Evolutionary conservation across 352 stramenopile species (phyloP), one percentile per base, ranked within the genome.

Genomic region (Globisporangium nunn): DNA sequence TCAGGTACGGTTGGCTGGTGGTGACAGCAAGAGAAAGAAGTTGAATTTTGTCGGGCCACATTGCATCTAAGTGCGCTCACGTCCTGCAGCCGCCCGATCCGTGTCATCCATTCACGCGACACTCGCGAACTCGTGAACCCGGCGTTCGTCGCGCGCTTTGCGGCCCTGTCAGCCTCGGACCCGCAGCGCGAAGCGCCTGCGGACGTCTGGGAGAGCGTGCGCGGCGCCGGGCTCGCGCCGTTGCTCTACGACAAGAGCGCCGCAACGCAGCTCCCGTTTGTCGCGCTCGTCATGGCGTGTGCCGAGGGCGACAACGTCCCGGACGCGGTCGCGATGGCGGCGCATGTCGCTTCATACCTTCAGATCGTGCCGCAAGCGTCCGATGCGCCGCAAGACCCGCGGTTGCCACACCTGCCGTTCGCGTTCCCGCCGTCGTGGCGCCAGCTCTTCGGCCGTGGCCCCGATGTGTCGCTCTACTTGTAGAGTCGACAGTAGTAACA

Each of bases 271-370:
- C 23, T 83, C 28, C 56, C 70, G 29, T 78, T 86, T 23, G 68
- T 87, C 7, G 72, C 75, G 31, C 75, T 85, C 48, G 52, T 93
- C 41, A 77, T 91, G 70, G 70, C 75, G 15, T 91, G 81, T 50
- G 72, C 83, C 0, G 83, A 93, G 62, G 83, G 83, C 10, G 78
- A 93, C 64, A 93, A 93, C 61, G 78, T 93, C 5, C 77, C 77
- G 0, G 81, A 93, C 23, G 83, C 83, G 6, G 64, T 71, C 18
- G 68, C 67, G 4, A 74, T 91, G 64, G 62, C 78, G 12, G 70
- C 66, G n/a, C 68, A 84, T 30, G 58, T 90, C 41, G 65, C 75
- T 3, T 61, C 62, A 4, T 87, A 77, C 47, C 55, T 90, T 48
- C 61, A 71, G 35, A 52, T 70, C 0, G 43, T 44, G 39, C 53